phyloP scores from a whole-genome alignment of 345 rosid species.

The Eucalyptus erythrocorys region DNA sequence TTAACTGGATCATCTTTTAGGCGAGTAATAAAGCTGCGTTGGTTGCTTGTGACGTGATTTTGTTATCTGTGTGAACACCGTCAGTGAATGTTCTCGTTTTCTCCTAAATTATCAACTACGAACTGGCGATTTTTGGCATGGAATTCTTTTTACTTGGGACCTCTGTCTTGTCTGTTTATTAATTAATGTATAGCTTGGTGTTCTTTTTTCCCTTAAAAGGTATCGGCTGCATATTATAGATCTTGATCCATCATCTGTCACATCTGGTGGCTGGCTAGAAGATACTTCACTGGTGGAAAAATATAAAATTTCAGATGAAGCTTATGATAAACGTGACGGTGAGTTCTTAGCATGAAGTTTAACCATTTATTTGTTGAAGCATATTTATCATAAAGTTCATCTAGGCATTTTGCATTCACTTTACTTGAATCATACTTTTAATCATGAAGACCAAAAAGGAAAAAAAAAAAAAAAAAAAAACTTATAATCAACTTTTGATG shows the following conservation, averaged over 20 bases:
- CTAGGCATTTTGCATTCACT: background rate
- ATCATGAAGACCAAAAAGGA: background rate
- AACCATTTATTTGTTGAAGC: background rate
- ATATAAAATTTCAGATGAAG: conserved; percentile 77
- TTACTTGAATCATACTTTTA: background rate
- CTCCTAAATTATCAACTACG: background rate
- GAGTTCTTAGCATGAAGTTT: background rate
- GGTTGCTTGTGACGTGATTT: background rate
- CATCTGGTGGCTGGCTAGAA: conserved; percentile 93
- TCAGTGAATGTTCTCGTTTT: background rate
- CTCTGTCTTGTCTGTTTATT: background rate
- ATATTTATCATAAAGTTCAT: background rate
- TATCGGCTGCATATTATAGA: conserved; percentile 69
- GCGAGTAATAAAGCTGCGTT: background rate
- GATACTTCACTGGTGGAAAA: conserved; percentile 87
- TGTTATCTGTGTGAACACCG: background rate
- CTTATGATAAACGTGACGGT: conserved; percentile 63
- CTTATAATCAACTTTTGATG: background rate
- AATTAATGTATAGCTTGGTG: background rate
- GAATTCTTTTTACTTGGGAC: background rate
- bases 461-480: no score
- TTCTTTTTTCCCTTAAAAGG: conserved; percentile 17
- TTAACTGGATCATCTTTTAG: background rate
- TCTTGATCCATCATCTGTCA: conserved; percentile 82
- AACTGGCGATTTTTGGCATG: background rate